Evolutionary conservation across 2,329 filamentous ascomycete species (phyloP), one percentile per base, ranked within the genome.

Genomic region (Thelonectria discophora): DNA sequence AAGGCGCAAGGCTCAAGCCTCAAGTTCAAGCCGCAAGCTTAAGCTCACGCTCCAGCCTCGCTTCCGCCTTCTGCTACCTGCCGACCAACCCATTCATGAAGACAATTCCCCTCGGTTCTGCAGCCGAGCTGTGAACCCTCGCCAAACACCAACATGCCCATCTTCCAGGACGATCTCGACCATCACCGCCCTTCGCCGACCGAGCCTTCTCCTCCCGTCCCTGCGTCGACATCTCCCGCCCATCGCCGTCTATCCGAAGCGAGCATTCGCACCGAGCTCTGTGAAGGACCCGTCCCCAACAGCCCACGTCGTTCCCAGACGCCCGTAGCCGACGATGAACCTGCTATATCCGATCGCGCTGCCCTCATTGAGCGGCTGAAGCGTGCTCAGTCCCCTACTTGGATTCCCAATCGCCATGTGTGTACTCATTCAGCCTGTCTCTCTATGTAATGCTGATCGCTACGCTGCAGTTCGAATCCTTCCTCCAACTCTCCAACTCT

Each of bases 281-380:
- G 86, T 68, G 86, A 89, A 57, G 86, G 86, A 0, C 85, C 81
- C 1, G 47, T 88, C 15, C 75, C 73, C 24, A 82, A 84, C 47
- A 81, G 76, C 50, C 80, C 79, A 15, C 63, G 55, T 24, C 67
- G 59, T 32, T 66, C 75, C 10, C 46, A 62, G 21, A 68, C 65
- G 12, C 69, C 70, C 7, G 65, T 62, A 15, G 58, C 24, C 32
- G 69, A 73, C 21, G 69, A 70, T 50, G 73, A 72, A 15, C 62
- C 60, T 24, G 70, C 78, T 12, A 81, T 80, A 37, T 83, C 82
- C 17, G 88, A 93, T 74, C 86, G 94, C 65, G 87, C 88, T 59
- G 90, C 94, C 76, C 81, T 97, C 69, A 97, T 98, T 59, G 87
- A 93, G 76, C 86, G 89, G 66, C 84, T 97, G 67, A 97, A 97